These are phyloP conservation scores for Candida dajiaensis DNA, from an alignment of 805 yeast genomes.

Conservation along the genomic window DNA sequence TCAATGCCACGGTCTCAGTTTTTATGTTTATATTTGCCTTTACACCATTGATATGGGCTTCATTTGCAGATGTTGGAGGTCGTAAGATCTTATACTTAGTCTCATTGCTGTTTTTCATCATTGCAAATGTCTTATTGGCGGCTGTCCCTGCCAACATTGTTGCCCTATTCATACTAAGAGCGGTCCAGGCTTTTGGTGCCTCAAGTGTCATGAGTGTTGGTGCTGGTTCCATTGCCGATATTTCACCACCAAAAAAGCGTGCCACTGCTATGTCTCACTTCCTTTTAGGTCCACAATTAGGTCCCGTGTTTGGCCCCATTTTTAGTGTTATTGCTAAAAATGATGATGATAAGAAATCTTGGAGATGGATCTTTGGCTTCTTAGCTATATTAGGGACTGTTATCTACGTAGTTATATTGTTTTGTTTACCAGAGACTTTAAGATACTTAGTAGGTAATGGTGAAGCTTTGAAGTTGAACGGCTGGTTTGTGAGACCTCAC, in stretches of 20 bases:
- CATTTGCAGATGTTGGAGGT: slow-evolving; percentile 50
- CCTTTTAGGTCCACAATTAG: slow-evolving; percentile 82
- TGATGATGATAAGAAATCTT: slow-evolving; percentile 53
- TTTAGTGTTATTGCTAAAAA: slow-evolving; percentile 64
- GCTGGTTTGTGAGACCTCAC: slow-evolving; percentile 27
- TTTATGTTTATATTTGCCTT: slow-evolving; percentile 52
- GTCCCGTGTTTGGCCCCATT: slow-evolving; percentile 83
- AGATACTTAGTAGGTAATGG: slow-evolving; percentile 56
- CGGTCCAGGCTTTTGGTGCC: slow-evolving; percentile 81
- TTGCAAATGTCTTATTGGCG: slow-evolving; percentile 62
- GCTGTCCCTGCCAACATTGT: slow-evolving; percentile 57
- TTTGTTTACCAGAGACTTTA: slow-evolving; percentile 76
- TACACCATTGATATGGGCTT: slow-evolving; percentile 52
- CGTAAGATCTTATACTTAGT: slow-evolving; percentile 59
- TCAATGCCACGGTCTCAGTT: slow-evolving; percentile 52
- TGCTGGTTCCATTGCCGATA: slow-evolving; percentile 83
- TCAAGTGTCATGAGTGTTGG: slow-evolving; percentile 87
- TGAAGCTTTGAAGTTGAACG: slow-evolving; percentile 21
- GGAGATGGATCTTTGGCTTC: slow-evolving; percentile 83
- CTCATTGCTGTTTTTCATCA: slow-evolving; percentile 52
- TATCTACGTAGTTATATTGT: slow-evolving; percentile 43
- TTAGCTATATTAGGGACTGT: slow-evolving; percentile 61
- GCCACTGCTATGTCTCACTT: slow-evolving; percentile 81
- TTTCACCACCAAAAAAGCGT: slow-evolving; percentile 58
- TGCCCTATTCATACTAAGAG: slow-evolving; percentile 57